Evolutionary conservation across 2,329 filamentous ascomycete genomes (phyloP), one percentile per base, ranked within the genome.

Genomic region (Berkeleyomyces rouxiae): DNA sequence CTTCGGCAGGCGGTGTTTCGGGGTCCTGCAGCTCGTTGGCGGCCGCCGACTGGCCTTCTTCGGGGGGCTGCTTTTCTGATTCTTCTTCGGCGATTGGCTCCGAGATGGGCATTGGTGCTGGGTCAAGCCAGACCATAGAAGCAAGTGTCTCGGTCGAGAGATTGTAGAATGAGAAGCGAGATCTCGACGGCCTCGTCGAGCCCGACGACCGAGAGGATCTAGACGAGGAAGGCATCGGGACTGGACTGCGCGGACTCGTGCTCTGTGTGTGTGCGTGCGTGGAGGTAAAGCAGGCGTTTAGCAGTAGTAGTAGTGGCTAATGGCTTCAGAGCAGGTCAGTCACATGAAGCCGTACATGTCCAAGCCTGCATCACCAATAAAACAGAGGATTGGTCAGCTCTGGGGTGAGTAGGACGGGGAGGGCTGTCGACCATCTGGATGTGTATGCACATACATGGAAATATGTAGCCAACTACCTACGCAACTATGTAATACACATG

Each of bases 101-200:
- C 36, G 81, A 86, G 51, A 95, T 88, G 0, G 90, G 91, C 31
- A 95, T 88, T 0, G 90, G 91, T 23, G 84, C 84, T 3, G 91
- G 91, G 61, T 95, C 90, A 66, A 96, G 77, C 70, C 92, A 83
- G 60, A 86, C 79, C 64, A 96, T 79, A 49, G 86, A 86, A 64
- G 63, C 63, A 39, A 64, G 36, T 7, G 63, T 62, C 33, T 64
- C 63, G 11, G 60, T 59, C 7, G 59, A 62, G 10, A 64, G n/a
- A 53, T 62, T 64, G 33, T 64, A 64, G 23, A 64, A 64, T 3
- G 63, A 64, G 10, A 64, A 64, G 1, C 51, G 53, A 36, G 63
- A 64, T 40, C 44, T 49, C 10, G 59, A 64, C 6, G 63, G 63
- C 31, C 59, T 55, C 1, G 59, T 43, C 7, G 63, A 47, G 10